Percentiles rank a stretch among this genome's conserved stretches.
Conservation (phyloP, 208 protist species). For the Zelonia costaricensis region DNA sequence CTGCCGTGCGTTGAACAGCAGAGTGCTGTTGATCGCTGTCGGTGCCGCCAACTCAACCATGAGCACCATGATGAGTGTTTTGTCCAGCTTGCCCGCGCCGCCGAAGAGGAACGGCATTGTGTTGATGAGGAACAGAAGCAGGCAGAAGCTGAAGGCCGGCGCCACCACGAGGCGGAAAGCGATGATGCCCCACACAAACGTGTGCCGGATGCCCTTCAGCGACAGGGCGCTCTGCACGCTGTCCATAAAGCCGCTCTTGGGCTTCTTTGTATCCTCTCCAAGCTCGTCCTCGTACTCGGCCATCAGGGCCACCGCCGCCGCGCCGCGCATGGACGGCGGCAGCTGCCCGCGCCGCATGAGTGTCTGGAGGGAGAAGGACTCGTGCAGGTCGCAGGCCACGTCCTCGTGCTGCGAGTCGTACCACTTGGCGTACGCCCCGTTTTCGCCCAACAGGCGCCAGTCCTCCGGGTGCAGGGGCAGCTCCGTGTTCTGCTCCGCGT, state of each 20-base stretch:
- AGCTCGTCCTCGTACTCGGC: background rate
- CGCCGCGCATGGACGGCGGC: constrained; percentile 10
- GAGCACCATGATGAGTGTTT: constrained; percentile 73
- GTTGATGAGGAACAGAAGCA: constrained; percentile 41
- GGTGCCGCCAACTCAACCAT: constrained; percentile 65
- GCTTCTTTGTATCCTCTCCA: background rate
- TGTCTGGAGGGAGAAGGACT: constrained; percentile 32
- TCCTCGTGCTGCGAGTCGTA: constrained; percentile 40
- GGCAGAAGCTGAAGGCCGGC: constrained; percentile 47
- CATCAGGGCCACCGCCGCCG: constrained; percentile 1
- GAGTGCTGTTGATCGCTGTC: constrained; percentile 76
- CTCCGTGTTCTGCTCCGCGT: constrained; percentile 77
- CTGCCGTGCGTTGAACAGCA: constrained; percentile 62
- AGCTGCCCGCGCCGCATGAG: constrained; percentile 17
- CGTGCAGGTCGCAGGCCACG: constrained; percentile 43
- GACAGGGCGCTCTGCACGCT: constrained; percentile 35
- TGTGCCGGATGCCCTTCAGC: constrained; percentile 32
- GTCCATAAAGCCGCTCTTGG: constrained; percentile 4
- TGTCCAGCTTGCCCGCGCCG: constrained; percentile 33
- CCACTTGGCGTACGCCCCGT: constrained; percentile 20
- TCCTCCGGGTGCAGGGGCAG: constrained; percentile 35
- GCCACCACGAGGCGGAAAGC: constrained; percentile 58
- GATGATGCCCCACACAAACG: constrained; percentile 70
- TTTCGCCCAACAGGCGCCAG: constrained; percentile 31
- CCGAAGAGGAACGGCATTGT: constrained; percentile 61